Evolutionary conservation across 192 early-diverging fungal genomes (phyloP), one percentile per base, ranked within the genome.

Genomic region (Linnemannia elongata): DNA sequence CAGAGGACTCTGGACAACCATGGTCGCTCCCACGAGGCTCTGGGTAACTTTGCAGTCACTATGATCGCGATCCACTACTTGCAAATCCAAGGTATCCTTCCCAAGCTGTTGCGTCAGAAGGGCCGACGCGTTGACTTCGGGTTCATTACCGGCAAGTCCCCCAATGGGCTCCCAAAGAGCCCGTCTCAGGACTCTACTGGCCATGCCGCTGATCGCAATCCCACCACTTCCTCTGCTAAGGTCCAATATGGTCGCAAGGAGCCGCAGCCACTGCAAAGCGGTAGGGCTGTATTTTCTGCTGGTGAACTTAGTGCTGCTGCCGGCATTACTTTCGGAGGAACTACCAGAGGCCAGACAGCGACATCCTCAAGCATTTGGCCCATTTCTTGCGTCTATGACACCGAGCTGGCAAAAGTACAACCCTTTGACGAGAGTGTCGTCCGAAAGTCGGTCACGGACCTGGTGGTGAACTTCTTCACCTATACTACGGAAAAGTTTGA

Each of bases 31-130:
- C 20, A 55, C 2, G n/a, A 54, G 20, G 30, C 27, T 3, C 10
- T 75, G 45, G 30, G 74, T 2, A 75, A 75, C 35, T 47, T 55
- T 30, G 74, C 74, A 1, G 54, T 75, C 4, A 3, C 74, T 7
- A 35, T 75, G 74, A 75, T 75, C 20, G 74, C 47, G 9, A 75
- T 75, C 49, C 47, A 47, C 17, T 75, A 24, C 30, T 3, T 75
- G 47, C 74, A 75, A 33, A 12, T 7, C 6, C 27, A 55, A 35
- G 18, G 18, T 6, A 49, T 75, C 30, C 13, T 75, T 13, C 74
- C 74, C 5, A 47, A 75, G 24, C 13, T 75, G 15, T 45, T 55
- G 44, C 30, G 30, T 36, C 74, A 38, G 1, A 15, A 49, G 54
- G 74, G 30, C 1, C n/a, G 27, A 15, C 60, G 60, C 27, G 60